Evolutionary conservation across 2,329 filamentous ascomycete species (phyloP).

Genomic region (Aspergillus sp.): DNA sequence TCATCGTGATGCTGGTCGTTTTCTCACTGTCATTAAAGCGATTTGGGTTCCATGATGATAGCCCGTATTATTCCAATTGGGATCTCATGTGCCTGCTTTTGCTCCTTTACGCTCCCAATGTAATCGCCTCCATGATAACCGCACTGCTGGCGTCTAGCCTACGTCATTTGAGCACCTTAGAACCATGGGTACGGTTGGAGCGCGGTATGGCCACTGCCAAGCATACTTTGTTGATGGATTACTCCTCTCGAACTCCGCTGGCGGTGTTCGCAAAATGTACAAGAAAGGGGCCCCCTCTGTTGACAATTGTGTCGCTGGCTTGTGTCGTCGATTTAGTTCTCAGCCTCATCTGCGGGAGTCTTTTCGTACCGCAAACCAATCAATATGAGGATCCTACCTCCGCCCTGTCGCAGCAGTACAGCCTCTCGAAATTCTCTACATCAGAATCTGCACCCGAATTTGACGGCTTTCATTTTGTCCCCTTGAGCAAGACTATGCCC

Average conservation of each 20-base stretch:
- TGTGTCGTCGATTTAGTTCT: conserved; percentile 16
- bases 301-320: conserved; percentile 7
- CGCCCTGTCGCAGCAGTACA: neutral
- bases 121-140: conserved; percentile 20
- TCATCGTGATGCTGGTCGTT: conserved; percentile 10
- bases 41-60: neutral
- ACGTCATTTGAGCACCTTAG: conserved; percentile 19
- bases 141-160: conserved; percentile 17
- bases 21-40: conserved; percentile 11
- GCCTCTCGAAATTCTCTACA: neutral
- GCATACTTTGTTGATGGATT: conserved; percentile 9
- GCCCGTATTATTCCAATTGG: neutral
- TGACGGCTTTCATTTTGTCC: neutral
- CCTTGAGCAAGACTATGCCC: neutral
- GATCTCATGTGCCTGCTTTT: conserved; percentile 3
- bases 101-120: conserved; percentile 19
- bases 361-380: conserved; percentile 18
- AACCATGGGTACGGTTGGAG: conserved; percentile 20
- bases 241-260: neutral
- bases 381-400: neutral
- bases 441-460: neutral
- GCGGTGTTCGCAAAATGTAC: neutral
- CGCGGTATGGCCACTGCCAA: conserved; percentile 11
- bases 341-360: conserved; percentile 17
- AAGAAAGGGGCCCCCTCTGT: neutral